Base-by-base conservation (phyloP, 129 eudicot genomes). In the Pseudognaphalium luteoalbum region DNA sequence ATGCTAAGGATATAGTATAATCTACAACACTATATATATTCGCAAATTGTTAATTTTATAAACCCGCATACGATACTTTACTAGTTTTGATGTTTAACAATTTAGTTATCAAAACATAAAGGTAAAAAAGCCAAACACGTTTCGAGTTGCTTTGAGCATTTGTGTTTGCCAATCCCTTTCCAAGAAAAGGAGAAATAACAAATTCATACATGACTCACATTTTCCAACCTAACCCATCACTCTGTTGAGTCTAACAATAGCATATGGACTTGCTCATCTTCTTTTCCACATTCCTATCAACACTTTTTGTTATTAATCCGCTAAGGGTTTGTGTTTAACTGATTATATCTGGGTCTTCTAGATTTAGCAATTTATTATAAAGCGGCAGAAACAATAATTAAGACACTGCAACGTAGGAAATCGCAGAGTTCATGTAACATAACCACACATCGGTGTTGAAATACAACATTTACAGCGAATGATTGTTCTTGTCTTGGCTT, bases 91-190 rank as follows among this genome's bases (percentile, higher is more conserved):
- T 39, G 12, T 39, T 44, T 44, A 44, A 0, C 52, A 12, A 47
- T 3, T 14, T 47, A 6, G 14, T 47, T 47, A 47, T 14, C 17
- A 11, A 47, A 11, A 47, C 6, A 47, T 41, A 9, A 8, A 41
- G 47, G 47, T 41, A 10, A 39, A 41, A 68, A 10, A 39, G 16
- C 58, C 34, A 15, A 9, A 68, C 58, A 37, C 14, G 73, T 20
- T 68, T 39, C 21, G 72, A 39, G 16, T 22, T 37, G 21, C 44
- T 69, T 22, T 69, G 73, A 69, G 59, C 34, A 42, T 68, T 41
- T 42, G 32, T 42, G 32, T 42, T 42, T 25, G 33, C 29, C 73
- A 47, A 44, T 44, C 37, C 59, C 33, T 69, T 69, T 69, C 73
- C 11, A 25, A 7, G 22, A 69, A 69, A 69, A 44, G 54, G 73